phyloP scores from a whole-genome alignment of 2,329 filamentous ascomycete genomes.

The Geoglossum cookeanum region DNA sequence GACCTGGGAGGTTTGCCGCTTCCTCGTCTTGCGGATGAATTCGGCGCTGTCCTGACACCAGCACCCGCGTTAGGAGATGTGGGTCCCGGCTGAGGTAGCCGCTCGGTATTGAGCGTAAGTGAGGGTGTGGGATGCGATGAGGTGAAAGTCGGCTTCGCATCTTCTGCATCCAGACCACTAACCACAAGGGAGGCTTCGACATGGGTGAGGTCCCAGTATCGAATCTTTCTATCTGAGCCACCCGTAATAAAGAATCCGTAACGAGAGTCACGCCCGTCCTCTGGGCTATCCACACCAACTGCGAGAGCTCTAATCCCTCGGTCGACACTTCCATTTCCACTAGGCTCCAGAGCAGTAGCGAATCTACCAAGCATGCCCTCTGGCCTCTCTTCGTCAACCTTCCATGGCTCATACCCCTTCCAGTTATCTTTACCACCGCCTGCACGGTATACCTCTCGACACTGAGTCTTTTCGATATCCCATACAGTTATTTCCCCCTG shows the following conservation, averaged over 20 bases:
- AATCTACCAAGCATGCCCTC: conserved; percentile 78
- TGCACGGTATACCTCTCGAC: conserved; percentile 68
- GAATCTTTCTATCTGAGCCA: conserved; percentile 73
- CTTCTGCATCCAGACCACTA: conserved; percentile 54
- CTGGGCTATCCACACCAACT: conserved; percentile 48
- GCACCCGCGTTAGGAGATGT: conserved; percentile 8
- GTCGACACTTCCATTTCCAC: conserved; percentile 34
- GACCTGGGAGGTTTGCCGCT: conserved; percentile 41
- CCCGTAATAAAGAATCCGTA: conserved; percentile 74
- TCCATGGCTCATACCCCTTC: conserved; percentile 63
- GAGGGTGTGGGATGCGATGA: conserved; percentile 41
- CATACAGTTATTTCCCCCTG: conserved; percentile 84
- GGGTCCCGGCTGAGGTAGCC: conserved; percentile 25
- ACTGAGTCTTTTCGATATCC: conserved; percentile 82
- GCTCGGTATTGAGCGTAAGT: conserved; percentile 48
- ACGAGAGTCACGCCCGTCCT: conserved; percentile 50
- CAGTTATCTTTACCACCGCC: conserved; percentile 38
- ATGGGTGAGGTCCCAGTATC: conserved; percentile 78
- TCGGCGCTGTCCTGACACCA: background rate
- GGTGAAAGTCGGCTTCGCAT: conserved; percentile 54
- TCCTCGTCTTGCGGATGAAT: conserved; percentile 21
- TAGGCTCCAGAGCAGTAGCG: conserved; percentile 51
- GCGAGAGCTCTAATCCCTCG: conserved; percentile 57
- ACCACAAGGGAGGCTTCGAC: conserved; percentile 63
- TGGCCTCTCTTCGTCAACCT: conserved; percentile 73